Evolutionary conservation across 1,284 basidiomycete genomes (phyloP).

Genomic region (Tylopilus sp.): DNA sequence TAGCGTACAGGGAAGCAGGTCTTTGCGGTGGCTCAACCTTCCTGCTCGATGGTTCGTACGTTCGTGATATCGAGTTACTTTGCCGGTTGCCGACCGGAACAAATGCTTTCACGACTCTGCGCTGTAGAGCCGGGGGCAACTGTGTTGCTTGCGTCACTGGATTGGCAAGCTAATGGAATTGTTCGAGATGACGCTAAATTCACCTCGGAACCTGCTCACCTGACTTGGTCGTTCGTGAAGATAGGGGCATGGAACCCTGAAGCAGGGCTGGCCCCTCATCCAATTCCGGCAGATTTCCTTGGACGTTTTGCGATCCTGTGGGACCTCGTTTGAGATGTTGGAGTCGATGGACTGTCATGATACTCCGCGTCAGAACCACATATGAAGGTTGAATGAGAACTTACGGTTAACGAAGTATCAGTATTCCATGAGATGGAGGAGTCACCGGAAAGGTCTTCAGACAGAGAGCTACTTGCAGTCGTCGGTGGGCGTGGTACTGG

Average conservation of each 20-base stretch:
- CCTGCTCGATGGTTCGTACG: neutral
- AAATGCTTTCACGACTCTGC: no score
- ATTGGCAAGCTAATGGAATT: neutral
- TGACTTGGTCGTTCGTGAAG: conserved; percentile 5
- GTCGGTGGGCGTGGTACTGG: conserved; percentile 15
- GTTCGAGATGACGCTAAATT: neutral
- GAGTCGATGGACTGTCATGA: conserved; percentile 19
- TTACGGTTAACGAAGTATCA: conserved; percentile 24
- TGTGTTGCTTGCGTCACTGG: neutral
- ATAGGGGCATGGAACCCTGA: neutral
- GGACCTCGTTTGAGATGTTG: conserved; percentile 4
- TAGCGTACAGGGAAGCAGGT: conserved; percentile 18
- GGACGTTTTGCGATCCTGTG: neutral
- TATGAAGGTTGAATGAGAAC: neutral
- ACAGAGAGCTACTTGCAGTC: conserved; percentile 11
- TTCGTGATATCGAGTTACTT: neutral
- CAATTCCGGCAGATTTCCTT: conserved; percentile 5
- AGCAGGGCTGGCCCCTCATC: neutral
- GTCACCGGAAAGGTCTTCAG: conserved; percentile 17
- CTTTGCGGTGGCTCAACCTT: conserved; percentile 6
- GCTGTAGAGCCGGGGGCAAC: no score
- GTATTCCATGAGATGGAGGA: conserved; percentile 12
- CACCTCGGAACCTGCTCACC: neutral
- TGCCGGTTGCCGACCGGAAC: neutral
- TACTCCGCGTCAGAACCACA: neutral